These are phyloP conservation scores for Ogataea neopini DNA, from an alignment of 805 yeast genomes.

Conservation along the genomic window DNA sequence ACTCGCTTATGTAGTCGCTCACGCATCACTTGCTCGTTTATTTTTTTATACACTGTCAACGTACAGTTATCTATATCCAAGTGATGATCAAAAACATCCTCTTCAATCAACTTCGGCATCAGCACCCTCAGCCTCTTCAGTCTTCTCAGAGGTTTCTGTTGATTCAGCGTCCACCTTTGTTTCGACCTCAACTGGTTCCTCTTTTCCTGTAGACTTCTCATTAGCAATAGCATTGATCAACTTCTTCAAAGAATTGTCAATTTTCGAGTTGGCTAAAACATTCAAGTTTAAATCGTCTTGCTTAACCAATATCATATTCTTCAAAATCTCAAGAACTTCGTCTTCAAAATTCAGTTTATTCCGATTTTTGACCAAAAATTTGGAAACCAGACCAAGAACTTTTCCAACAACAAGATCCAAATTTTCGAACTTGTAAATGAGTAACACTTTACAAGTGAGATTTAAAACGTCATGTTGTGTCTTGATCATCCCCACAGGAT, in stretches of 20 bases:
- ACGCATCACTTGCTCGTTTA: background rate
- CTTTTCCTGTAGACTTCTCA: background rate
- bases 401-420: constrained; percentile 28
- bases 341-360: constrained; percentile 31
- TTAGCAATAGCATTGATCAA: constrained; percentile 21
- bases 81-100: too few species aligned
- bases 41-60: background rate
- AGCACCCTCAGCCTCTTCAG: background rate
- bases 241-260: constrained; percentile 28
- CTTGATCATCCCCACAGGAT: constrained; percentile 58
- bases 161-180: too few species aligned
- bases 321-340: constrained; percentile 35
- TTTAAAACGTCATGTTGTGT: constrained; percentile 70
- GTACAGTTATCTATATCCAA: background rate
- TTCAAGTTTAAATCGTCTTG: constrained; percentile 28
- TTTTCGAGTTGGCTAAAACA: constrained; percentile 24
- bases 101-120: background rate
- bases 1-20: too few species aligned
- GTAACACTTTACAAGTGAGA: constrained; percentile 58
- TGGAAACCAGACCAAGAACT: constrained; percentile 30
- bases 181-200: background rate
- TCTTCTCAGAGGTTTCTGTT: too few species aligned
- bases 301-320: constrained; percentile 35
- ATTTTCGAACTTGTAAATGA: constrained; percentile 33
- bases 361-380: constrained; percentile 26